Base-by-base conservation (phyloP, 306 rosid genomes). In the Fragaria iinumae region DNA sequence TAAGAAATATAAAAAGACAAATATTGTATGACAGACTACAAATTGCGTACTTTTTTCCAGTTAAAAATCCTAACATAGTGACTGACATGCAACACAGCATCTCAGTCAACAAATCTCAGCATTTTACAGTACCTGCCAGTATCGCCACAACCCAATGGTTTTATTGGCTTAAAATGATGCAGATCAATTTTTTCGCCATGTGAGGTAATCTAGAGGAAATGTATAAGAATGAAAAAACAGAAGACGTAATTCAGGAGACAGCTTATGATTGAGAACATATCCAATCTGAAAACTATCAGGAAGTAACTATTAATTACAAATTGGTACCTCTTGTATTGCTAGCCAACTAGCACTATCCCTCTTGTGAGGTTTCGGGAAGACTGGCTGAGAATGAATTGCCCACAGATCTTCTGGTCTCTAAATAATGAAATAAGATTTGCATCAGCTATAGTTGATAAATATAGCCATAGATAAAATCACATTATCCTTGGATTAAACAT, bases 391-490 rank as follows among this genome's bases (percentile, higher is more conserved):
- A 87, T 95, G 94, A 79, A 90, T 76, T 84, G 88, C 91, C 98
- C 98, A 95, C 85, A 95, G 84, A 84, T 95, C 94, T 50, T 90
- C 96, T 71, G 97, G 98, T 83, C 82, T 92, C 98, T 95, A 82
- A 69, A 73, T 75, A 69, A 73, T 75, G 56, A 62, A 48, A 66
- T 45, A 32, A 76, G 14, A 77, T 39, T 70, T 45, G 57, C 78
- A 76, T 79, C 60, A 65, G 80, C 68, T 77, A 55, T 56, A 21
- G 72, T 25, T 52, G 36, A 41, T 23, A 21, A 72, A 11, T 39
- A 53, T 8, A n/a, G 38, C 38, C 12, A 23, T 47, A 64, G 68
- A 76, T 13, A 68, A 6, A n/a, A 50, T 75, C 63, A 0, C 17
- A 48, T 14, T 16, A 13, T 48, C 53, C 53, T 48, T 14, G 5